Evolutionary conservation across 1,284 basidiomycete species (phyloP), one percentile per base, ranked within the genome.

Genomic region (Mrakiaceae sp.): DNA sequence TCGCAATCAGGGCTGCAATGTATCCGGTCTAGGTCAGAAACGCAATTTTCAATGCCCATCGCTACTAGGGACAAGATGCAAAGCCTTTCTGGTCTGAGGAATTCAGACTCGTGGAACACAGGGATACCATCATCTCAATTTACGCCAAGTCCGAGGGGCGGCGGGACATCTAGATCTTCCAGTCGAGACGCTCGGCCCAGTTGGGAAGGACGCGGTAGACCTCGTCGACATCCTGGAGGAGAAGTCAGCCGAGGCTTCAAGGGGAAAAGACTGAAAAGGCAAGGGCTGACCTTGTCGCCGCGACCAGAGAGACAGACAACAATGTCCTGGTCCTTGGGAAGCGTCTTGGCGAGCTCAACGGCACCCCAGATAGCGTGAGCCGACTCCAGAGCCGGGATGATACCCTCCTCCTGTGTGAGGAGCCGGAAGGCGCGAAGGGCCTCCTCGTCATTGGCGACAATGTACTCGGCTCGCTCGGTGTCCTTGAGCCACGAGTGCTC

Each of bases 401-500:
- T 98, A 47, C 96, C 96, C 79, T 98, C 96, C 40, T 86, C 77
- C 76, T 98, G 89, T 0, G 92, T 96, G 71, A 87, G 82, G 77
- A 91, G 81, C 69, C 91, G 82, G 83, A 99, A 98, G 0, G 92
- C 96, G 53, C 89, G 82, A 48, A 98, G 80, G 4, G 92, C 93
- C 73, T 99, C 82, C 73, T 94, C 87, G 73, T 98, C 96, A 2
- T 90, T 97, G 8, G 95, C 95, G 10, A 84, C 86, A 14, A 88
- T 83, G 77, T 98, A 98, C 74, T 98, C 90, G 0, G 93, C 96
- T 63, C 96, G 81, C 14, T 90, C 90, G 2, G 86, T 87, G 73
- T 96, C 90, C 78, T 98, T 98, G 74, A 99, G 80, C 87, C 87
- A 96, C 58, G 94, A 87, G 75, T 98, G 95, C 77, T 99, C 95